Base-by-base conservation (phyloP, 1,139 yeast genomes). In the Pneumocystis oryctolagi region DNA sequence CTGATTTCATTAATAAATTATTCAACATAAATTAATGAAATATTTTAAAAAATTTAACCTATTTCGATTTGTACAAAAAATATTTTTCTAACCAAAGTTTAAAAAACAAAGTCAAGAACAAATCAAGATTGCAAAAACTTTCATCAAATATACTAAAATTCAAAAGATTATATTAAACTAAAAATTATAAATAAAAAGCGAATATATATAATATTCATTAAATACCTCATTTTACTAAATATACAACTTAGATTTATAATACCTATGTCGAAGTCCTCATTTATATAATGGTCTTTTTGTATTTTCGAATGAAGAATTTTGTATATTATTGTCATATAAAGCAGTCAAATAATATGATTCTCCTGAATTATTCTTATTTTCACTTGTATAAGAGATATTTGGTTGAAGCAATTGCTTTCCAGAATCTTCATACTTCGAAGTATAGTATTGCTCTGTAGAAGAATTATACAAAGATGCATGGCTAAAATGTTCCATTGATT, bases 401-500 rank as follows among this genome's bases (percentile, higher is more conserved):
- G 16, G 12, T 5, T 47, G 55, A 28, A 3, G 2, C 3, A 31
- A 28, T 25, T 9, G 30, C 25, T 47, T 47, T 25, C 25, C 31
- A 12, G 14, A 47, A 47, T 47, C n/a, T 4, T 47, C 55, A 25
- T 25, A 28, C 20, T 20, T 20, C 3, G 28, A 8, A 20, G 28
- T 14, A 47, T 47, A 9, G 12, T 20, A 47, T 25, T 47, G 31
- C n/a, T 47, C 14, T 3, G 8, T 4, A 47, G 31, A 47, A 25
- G 31, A 20, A 25, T 47, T 47, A 47, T 47, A 20, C 12, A 6
- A 47, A 47, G 55, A 47, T 20, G 55, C 25, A 47, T 47, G 30
- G 25, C 55, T 47, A 39, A 57, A 69, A 59, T 71, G 74, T 4
- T 71, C 64, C 61, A 74, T 67, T 5, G 76, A 70, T 32, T 70